A percentile compares a stretch with the other conserved stretches of the same genome.
phyloP scores from a whole-genome alignment of 1,284 basidiomycete genomes.

The Entoloma clypeatum region DNA sequence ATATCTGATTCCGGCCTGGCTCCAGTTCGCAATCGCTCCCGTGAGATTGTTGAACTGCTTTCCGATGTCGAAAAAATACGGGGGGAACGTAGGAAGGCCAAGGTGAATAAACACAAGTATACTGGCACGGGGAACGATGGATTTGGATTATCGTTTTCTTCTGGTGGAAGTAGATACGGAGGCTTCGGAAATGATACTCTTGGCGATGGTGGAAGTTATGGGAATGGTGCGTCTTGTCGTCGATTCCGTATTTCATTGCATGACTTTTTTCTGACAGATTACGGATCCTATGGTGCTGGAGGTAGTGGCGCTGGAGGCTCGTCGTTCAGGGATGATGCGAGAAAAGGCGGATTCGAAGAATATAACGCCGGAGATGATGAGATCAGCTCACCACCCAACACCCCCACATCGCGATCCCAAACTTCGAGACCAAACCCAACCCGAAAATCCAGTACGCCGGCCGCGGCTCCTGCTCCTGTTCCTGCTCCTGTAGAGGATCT shows the following conservation, averaged over 20 bases:
- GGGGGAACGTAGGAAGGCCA: conserved; percentile 87
- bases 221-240: conserved; percentile 26
- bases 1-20: not conserved
- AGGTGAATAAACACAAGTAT: conserved; percentile 91
- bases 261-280: conserved; percentile 19
- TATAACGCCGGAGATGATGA: conserved; percentile 98
- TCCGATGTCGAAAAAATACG: conserved; percentile 92
- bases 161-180: conserved; percentile 49
- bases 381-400: conserved; percentile 36
- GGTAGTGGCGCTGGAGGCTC: conserved; percentile 42
- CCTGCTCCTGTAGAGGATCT: conserved; percentile 58
- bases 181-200: conserved; percentile 57
- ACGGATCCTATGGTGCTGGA: conserved; percentile 29
- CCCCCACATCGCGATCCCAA: conserved; percentile 22
- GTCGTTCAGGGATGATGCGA: conserved; percentile 54
- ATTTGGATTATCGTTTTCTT: conserved; percentile 46
- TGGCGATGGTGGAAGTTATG: conserved; percentile 36
- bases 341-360: conserved; percentile 75
- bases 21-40: conserved; percentile 89
- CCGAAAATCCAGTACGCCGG: conserved; percentile 25
- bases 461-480: conserved; percentile 44
- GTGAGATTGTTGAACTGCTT: conserved; percentile 87
- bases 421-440: conserved; percentile 25
- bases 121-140: conserved; percentile 82
- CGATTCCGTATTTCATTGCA: not conserved